Conservation (phyloP, 2,329 filamentous ascomycete species). For the Arachnomyces sp. region DNA sequence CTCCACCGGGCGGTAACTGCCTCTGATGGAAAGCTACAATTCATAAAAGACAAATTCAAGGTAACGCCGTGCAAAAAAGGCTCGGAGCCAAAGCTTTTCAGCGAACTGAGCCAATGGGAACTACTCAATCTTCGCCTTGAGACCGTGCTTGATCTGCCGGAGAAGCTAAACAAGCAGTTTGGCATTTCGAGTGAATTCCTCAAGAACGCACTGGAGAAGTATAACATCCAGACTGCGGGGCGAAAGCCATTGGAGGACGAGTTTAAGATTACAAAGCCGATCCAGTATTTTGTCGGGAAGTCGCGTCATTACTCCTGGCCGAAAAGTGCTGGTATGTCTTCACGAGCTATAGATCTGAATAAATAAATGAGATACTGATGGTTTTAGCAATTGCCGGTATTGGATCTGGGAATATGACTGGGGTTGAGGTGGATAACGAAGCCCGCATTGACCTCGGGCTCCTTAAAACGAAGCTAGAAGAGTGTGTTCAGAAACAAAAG, state of each 20-base stretch:
- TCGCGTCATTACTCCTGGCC: slow-evolving; percentile 3
- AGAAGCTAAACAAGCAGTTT: slow-evolving; percentile 31
- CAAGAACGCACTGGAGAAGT: slow-evolving; percentile 22
- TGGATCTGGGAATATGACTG: slow-evolving; percentile 35
- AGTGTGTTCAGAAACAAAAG: slow-evolving; percentile 18
- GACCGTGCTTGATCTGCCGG: slow-evolving; percentile 35
- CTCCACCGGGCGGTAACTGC: slow-evolving; percentile 28
- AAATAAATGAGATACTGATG: background rate
- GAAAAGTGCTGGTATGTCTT: slow-evolving; percentile 1
- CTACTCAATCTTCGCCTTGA: slow-evolving; percentile 38
- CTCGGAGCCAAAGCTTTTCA: slow-evolving; percentile 29
- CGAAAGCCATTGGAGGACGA: slow-evolving; percentile 31
- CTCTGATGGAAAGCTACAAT: slow-evolving; percentile 23
- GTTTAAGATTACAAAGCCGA: slow-evolving; percentile 23
- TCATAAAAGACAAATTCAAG: slow-evolving; percentile 23
- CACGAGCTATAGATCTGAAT: slow-evolving; percentile 6
- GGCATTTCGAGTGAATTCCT: slow-evolving; percentile 34
- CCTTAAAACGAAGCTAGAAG: too few species aligned
- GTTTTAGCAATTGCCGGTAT: slow-evolving; percentile 36
- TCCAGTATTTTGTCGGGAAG: background rate
- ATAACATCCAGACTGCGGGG: slow-evolving; percentile 36
- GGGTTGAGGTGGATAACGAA: slow-evolving; percentile 32
- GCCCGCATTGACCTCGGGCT: slow-evolving; percentile 31
- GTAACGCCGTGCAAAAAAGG: slow-evolving; percentile 22
- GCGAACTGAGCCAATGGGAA: slow-evolving; percentile 34